Evolutionary conservation across 495 filamentous ascomycete genomes (phyloP).

Genomic region (Aspergillus affinis): DNA sequence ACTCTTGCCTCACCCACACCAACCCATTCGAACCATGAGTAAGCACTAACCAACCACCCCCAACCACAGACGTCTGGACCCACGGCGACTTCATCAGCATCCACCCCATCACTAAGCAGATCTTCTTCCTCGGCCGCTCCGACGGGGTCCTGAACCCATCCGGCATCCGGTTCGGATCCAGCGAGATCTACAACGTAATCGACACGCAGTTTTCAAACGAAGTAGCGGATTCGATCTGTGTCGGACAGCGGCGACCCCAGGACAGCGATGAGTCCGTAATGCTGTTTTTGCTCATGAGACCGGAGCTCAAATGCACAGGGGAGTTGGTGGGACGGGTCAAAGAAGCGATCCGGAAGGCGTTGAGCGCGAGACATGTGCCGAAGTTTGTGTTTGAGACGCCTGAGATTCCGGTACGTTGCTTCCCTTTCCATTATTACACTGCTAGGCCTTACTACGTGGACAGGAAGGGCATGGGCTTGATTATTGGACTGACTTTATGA

Average conservation of each 20-base stretch:
- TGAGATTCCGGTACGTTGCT: conserved; percentile 69
- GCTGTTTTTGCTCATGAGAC: conserved; percentile 70
- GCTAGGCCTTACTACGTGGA: not conserved
- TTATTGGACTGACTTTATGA: not conserved
- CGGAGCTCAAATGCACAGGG: conserved; percentile 53
- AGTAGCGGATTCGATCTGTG: conserved; percentile 68
- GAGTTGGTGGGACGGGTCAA: conserved; percentile 60
- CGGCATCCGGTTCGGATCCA: conserved; percentile 74
- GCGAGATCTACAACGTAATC: conserved; percentile 74
- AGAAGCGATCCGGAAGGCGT: conserved; percentile 58
- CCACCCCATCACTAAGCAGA: conserved; percentile 62
- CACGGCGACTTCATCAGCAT: conserved; percentile 75
- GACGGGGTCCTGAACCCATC: conserved; percentile 79
- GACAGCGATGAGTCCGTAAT: conserved; percentile 75
- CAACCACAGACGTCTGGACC: conserved; percentile 61
- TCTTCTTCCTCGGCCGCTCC: conserved; percentile 69
- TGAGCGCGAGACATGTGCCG: conserved; percentile 73
- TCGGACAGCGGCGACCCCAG: conserved; percentile 66
- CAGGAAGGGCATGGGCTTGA: not conserved
- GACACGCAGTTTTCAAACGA: conserved; percentile 61
- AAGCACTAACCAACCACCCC: not conserved
- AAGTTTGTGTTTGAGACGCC: conserved; percentile 75
- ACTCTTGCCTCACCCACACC: not conserved
- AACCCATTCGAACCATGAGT: not conserved
- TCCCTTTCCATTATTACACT: not conserved